Conservation (phyloP, 2,329 filamentous ascomycete species). For the Sporothrix protearum region DNA sequence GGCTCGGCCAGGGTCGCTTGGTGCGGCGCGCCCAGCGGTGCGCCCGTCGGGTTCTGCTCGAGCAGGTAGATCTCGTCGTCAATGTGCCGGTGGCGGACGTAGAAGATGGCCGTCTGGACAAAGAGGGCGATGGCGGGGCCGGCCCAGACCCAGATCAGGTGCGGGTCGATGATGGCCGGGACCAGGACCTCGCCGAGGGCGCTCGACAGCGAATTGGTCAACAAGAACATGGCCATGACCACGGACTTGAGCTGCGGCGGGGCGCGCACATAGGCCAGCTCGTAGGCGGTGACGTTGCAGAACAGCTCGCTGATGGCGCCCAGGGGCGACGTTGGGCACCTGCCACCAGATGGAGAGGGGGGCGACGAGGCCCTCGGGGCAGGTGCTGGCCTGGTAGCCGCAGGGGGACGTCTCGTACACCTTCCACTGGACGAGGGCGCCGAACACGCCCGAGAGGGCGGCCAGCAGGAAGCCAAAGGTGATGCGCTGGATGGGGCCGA, state of each 20-base stretch:
- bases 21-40: neutral
- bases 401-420: conserved; percentile 48
- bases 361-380: conserved; percentile 33
- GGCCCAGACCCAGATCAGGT: conserved; percentile 43
- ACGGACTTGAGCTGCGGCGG: conserved; percentile 61
- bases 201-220: conserved; percentile 56
- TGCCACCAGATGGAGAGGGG: conserved; percentile 53
- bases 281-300: conserved; percentile 60
- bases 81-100: conserved; percentile 44
- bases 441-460: conserved; percentile 44
- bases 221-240: conserved; percentile 54
- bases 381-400: conserved; percentile 44
- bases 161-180: conserved; percentile 42
- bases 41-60: neutral
- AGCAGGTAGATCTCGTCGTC: conserved; percentile 42
- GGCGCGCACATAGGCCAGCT: conserved; percentile 66
- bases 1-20: neutral
- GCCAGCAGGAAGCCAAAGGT: conserved; percentile 53
- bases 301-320: conserved; percentile 56
- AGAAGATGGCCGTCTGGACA: conserved; percentile 48
- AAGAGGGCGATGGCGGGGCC: conserved; percentile 48
- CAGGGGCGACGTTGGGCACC: conserved; percentile 49
- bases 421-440: conserved; percentile 53
- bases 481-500: conserved; percentile 56
- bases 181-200: conserved; percentile 46